Conservation (phyloP, 495 filamentous ascomycete species). For the Hypoxylon crocopeplum region DNA sequence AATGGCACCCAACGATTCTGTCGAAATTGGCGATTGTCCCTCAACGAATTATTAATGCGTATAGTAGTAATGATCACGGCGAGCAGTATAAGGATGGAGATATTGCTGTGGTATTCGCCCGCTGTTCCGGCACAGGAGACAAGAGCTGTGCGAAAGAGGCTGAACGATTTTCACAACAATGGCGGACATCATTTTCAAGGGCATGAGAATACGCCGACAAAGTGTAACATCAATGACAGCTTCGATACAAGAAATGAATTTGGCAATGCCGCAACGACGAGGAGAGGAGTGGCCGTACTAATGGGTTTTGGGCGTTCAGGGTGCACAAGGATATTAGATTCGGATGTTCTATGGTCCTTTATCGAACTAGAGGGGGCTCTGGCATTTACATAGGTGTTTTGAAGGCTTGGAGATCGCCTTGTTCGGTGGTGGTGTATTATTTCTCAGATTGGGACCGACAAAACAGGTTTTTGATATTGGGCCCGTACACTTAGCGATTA, state of each 20-base stretch:
- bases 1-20: constrained; percentile 99
- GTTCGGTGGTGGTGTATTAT: constrained; percentile 29
- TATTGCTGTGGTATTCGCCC: constrained; percentile 76
- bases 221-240: constrained; percentile 21
- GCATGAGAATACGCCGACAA: constrained; percentile 25
- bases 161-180: constrained; percentile 53
- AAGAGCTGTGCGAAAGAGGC: constrained; percentile 74
- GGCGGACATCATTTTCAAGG: constrained; percentile 51
- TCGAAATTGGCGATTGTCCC: constrained; percentile 85
- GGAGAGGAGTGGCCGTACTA: constrained; percentile 8
- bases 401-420: constrained; percentile 30
- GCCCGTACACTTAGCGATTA: not conserved
- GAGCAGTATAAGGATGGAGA: constrained; percentile 83
- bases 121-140: constrained; percentile 64
- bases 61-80: constrained; percentile 52
- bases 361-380: constrained; percentile 29
- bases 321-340: constrained; percentile 26
- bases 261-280: constrained; percentile 17
- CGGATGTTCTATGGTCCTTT: constrained; percentile 30
- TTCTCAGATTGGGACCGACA: constrained; percentile 9
- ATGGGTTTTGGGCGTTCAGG: constrained; percentile 30
- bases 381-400: constrained; percentile 46
- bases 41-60: constrained; percentile 81
- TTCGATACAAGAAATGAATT: constrained; percentile 19
- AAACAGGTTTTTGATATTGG: constrained; percentile 9